phyloP scores from a whole-genome alignment of 2,329 filamentous ascomycete genomes.

The Cladosporium sp. region DNA sequence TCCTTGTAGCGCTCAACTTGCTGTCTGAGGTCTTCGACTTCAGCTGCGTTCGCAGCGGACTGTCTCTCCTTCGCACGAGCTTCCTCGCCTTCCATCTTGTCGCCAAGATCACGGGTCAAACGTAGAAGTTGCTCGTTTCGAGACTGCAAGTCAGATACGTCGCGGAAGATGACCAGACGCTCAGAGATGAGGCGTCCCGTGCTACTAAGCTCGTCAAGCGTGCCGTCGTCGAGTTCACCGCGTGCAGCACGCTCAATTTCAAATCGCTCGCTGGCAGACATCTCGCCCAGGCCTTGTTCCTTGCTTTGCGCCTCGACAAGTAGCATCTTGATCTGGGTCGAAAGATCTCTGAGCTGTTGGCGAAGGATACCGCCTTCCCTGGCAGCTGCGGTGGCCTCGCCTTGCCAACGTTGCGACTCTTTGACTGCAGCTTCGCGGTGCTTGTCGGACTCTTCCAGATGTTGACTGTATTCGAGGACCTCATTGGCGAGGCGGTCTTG shows the following conservation, averaged over 20 bases:
- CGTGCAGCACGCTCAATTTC: slow-evolving; percentile 74
- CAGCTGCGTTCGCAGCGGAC: slow-evolving; percentile 52
- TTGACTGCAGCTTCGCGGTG: slow-evolving; percentile 77
- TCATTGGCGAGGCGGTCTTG: slow-evolving; percentile 76
- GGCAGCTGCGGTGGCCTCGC: slow-evolving; percentile 58
- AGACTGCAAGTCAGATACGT: slow-evolving; percentile 76
- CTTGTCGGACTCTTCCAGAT: slow-evolving; percentile 76
- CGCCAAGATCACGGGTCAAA: slow-evolving; percentile 77
- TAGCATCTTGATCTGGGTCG: slow-evolving; percentile 84
- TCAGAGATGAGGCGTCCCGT: slow-evolving; percentile 87
- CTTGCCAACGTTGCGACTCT: slow-evolving; percentile 72
- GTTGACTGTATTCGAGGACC: slow-evolving; percentile 69
- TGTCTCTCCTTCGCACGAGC: slow-evolving; percentile 59
- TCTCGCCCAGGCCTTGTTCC: slow-evolving; percentile 70
- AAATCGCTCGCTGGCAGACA: slow-evolving; percentile 67
- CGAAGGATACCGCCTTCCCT: slow-evolving; percentile 74
- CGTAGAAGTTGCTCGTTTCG: slow-evolving; percentile 83
- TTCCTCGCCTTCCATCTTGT: slow-evolving; percentile 88
- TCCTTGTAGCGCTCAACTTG: slow-evolving; percentile 77
- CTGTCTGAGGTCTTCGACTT: slow-evolving; percentile 68
- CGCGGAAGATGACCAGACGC: slow-evolving; percentile 83
- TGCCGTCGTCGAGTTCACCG: slow-evolving; percentile 68
- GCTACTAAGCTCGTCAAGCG: slow-evolving; percentile 70
- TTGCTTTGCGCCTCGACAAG: slow-evolving; percentile 80
- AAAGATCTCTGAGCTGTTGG: slow-evolving; percentile 83